Conservation (phyloP, 495 filamentous ascomycete genomes). For the Neurospora cerealis region DNA sequence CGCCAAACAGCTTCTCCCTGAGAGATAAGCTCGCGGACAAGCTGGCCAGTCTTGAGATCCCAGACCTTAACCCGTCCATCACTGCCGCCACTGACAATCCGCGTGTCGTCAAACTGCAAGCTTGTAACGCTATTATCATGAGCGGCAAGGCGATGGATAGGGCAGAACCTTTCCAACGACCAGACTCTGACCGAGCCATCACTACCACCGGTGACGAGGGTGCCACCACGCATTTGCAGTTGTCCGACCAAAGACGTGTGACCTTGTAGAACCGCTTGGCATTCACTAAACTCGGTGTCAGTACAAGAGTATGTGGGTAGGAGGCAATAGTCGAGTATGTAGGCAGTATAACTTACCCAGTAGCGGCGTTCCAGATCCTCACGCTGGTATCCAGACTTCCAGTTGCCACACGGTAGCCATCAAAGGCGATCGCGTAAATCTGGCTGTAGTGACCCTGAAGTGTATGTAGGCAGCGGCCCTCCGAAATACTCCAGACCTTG, state of each 20-base stretch:
- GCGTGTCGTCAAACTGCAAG: constrained; percentile 87
- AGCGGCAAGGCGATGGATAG: constrained; percentile 90
- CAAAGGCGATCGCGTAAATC: constrained; percentile 97
- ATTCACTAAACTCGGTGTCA: constrained; percentile 44
- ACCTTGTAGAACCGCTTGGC: constrained; percentile 87
- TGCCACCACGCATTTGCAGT: constrained; percentile 87
- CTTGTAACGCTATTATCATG: constrained; percentile 98
- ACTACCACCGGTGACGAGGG: constrained; percentile 89
- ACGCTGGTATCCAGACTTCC: constrained; percentile 96
- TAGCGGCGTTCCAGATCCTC: constrained; percentile 87
- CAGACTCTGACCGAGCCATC: constrained; percentile 94
- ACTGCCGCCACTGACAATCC: constrained; percentile 89
- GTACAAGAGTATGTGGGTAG: constrained; percentile 1
- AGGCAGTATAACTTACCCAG: constrained; percentile 51
- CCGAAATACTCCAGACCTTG: constrained; percentile 92
- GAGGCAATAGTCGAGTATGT: no score
- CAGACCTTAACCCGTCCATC: constrained; percentile 96
- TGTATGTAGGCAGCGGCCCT: constrained; percentile 82
- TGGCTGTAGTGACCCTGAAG: constrained; percentile 96
- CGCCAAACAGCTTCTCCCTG: constrained; percentile 95
- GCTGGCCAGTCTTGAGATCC: constrained; percentile 80
- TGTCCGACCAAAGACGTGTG: constrained; percentile 98
- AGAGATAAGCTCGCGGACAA: constrained; percentile 82
- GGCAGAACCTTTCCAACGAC: constrained; percentile 78
- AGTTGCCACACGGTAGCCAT: constrained; percentile 86